These are phyloP conservation scores for Xanthoconium separans DNA, from an alignment of 1,284 basidiomycete species.

Conservation along the genomic window DNA sequence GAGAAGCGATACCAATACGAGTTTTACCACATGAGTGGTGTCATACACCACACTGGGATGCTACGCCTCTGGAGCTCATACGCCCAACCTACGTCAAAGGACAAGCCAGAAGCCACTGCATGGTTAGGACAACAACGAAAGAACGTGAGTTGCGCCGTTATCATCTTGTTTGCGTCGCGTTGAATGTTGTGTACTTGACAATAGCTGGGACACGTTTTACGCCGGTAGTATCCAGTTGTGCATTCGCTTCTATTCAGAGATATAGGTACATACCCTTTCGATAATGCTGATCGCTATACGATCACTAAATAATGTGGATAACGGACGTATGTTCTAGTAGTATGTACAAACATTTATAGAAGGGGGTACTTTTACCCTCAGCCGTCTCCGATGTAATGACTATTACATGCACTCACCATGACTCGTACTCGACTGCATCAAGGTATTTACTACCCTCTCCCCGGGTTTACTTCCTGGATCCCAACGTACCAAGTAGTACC, in stretches of 20 bases:
- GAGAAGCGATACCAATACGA: constrained; percentile 69
- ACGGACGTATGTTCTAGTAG: background rate
- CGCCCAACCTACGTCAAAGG: constrained; percentile 40
- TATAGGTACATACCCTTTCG: background rate
- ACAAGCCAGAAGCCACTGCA: constrained; percentile 43
- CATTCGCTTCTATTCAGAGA: background rate
- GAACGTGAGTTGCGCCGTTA: constrained; percentile 37
- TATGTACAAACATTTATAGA: background rate
- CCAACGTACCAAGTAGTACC: background rate
- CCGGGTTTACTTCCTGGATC: background rate
- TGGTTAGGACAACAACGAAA: constrained; percentile 64
- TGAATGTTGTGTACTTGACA: background rate
- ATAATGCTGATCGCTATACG: constrained; percentile 11
- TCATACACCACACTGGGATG: constrained; percentile 71
- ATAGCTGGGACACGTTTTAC: constrained; percentile 31
- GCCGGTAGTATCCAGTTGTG: constrained; percentile 15
- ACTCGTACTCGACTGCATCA: background rate
- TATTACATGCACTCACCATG: too few species aligned
- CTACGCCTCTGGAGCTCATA: constrained; percentile 55
- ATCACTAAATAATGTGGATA: background rate
- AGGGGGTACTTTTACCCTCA: background rate
- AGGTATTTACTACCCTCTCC: too few species aligned
- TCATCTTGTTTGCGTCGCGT: background rate
- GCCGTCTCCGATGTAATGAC: background rate
- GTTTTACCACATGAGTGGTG: constrained; percentile 77